phyloP scores from a whole-genome alignment of 257 asterid genomes.

The Nemophila menziesii region DNA sequence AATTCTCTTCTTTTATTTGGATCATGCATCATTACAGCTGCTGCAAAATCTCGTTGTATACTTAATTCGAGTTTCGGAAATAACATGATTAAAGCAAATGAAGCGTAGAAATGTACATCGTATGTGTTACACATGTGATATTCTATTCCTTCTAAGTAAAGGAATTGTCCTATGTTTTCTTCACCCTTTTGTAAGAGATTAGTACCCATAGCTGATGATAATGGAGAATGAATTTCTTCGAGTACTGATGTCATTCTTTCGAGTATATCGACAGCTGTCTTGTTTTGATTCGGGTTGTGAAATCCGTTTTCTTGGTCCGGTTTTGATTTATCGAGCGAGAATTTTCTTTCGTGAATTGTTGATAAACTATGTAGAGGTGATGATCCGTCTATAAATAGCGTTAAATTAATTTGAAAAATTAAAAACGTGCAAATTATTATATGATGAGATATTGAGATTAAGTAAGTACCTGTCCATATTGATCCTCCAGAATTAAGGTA shows the following conservation, averaged over 20 bases:
- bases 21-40: slow-evolving; percentile 96
- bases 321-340: slow-evolving; percentile 46
- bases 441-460: too few relatives aligned
- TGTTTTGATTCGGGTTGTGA: slow-evolving; percentile 27
- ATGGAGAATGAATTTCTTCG: slow-evolving; percentile 53
- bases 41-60: slow-evolving; percentile 90
- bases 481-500: slow-evolving; percentile 88
- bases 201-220: slow-evolving; percentile 66
- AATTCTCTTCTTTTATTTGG: slow-evolving; percentile 52
- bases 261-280: slow-evolving; percentile 62
- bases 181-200: slow-evolving; percentile 63
- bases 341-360: slow-evolving; percentile 39
- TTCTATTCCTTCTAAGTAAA: slow-evolving; percentile 91
- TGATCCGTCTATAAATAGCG: slow-evolving; percentile 53
- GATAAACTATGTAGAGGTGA: slow-evolving; percentile 57
- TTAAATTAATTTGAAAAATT: slow-evolving; percentile 8
- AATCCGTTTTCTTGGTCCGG: slow-evolving; percentile 12
- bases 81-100: slow-evolving; percentile 61
- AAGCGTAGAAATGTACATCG: slow-evolving; percentile 89
- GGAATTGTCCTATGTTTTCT: slow-evolving; percentile 86
- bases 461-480: slow-evolving; percentile 81
- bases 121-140: slow-evolving; percentile 92
- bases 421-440: slow-evolving; percentile 9
- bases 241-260: slow-evolving; percentile 63
- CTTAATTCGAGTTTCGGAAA: slow-evolving; percentile 89